phyloP scores from a whole-genome alignment of 768 basidiomycete species.

The Cystofilobasidium macerans region DNA sequence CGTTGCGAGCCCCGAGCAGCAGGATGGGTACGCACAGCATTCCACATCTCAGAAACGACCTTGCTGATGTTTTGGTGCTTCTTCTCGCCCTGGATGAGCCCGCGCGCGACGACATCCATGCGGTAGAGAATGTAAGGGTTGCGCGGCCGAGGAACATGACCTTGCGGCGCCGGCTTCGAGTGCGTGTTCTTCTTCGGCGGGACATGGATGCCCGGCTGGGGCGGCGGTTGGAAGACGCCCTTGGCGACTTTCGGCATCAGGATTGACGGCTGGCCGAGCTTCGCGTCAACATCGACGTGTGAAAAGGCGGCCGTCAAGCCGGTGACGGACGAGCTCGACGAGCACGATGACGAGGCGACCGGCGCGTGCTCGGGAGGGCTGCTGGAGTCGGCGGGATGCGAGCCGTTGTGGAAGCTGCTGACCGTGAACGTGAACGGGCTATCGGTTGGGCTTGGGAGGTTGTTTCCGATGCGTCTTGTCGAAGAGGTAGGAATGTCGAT shows the following conservation, averaged over 20 bases:
- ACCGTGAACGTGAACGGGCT: background rate
- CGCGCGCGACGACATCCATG: conserved; percentile 36
- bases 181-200: conserved; percentile 16
- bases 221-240: conserved; percentile 11
- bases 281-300: background rate
- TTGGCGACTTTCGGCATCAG: background rate
- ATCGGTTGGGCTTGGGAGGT: background rate
- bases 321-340: background rate
- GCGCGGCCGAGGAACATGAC: conserved; percentile 38
- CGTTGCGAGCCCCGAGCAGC: no score
- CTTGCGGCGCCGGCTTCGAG: conserved; percentile 34
- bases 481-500: background rate
- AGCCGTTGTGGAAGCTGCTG: background rate
- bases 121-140: conserved; percentile 41
- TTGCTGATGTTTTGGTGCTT: conserved; percentile 40
- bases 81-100: conserved; percentile 30
- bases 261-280: background rate
- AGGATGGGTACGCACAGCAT: background rate
- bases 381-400: background rate
- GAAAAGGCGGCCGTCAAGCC: background rate
- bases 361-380: background rate
- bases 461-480: no score
- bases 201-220: conserved; percentile 13
- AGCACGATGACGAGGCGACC: background rate
- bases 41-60: conserved; percentile 30